Conservation (phyloP, 1,139 yeast genomes). For the Casaregolazyma lundiana region DNA sequence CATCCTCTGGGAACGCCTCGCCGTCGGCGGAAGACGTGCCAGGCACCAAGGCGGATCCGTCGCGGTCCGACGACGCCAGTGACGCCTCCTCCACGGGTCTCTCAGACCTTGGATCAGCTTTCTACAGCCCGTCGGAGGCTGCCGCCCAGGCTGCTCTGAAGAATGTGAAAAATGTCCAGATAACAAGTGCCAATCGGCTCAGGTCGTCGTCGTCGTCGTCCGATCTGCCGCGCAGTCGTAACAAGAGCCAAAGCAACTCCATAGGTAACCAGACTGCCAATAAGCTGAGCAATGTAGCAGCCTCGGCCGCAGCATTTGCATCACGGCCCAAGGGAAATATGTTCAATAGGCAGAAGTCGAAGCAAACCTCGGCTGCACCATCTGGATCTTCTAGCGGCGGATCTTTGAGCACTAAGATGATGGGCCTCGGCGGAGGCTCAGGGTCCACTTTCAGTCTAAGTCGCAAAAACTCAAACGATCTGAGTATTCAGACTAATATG, state of each 20-base stretch:
- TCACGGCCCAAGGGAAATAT: conserved; percentile 29
- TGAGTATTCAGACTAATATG: conserved; percentile 31
- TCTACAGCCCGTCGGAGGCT: conserved; percentile 20
- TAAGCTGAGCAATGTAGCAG: conserved; percentile 24
- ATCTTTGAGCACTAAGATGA: not conserved
- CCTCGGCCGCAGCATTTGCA: conserved; percentile 31
- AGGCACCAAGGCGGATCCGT: not conserved
- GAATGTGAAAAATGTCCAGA: conserved; percentile 16
- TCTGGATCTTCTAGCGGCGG: conserved; percentile 13
- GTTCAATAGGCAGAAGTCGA: conserved; percentile 35
- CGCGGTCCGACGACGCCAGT: conserved; percentile 5
- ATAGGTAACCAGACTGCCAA: conserved; percentile 7
- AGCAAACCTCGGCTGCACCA: conserved; percentile 22
- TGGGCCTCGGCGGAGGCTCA: conserved; percentile 2
- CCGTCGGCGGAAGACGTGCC: not conserved
- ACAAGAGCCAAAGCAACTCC: not conserved
- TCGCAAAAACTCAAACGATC: conserved; percentile 29
- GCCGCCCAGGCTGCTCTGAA: conserved; percentile 21
- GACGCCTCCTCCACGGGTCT: conserved; percentile 8
- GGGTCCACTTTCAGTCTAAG: conserved; percentile 6
- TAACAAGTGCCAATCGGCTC: conserved; percentile 14
- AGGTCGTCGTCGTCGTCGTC: conserved; percentile 6
- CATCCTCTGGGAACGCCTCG: conserved; percentile 21
- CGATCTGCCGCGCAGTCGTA: not conserved
- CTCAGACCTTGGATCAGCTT: conserved; percentile 5